Evolutionary conservation across 2,329 filamentous ascomycete species (phyloP), one percentile per base, ranked within the genome.

Genomic region (Tolypocladium tropicale): DNA sequence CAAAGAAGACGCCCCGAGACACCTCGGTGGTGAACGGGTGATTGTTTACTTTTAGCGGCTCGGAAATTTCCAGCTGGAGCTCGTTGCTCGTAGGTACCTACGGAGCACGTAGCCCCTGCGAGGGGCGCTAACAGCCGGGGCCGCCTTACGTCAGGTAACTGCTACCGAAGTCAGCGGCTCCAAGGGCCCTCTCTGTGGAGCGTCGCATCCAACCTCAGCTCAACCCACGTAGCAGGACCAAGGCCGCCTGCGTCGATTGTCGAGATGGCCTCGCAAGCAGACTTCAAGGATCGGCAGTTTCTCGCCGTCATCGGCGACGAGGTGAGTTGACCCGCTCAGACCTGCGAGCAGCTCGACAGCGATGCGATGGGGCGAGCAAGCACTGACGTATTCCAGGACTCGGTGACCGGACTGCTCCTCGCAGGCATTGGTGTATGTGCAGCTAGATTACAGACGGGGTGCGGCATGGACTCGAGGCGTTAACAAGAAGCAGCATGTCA

Each of bases 231-330:
- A 52, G 39, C 58, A 48, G 21, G 21, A 21, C 41, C 46, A 52
- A 49, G 36, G 48, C 30, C 18, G 46, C 50, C 53, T 30, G 34
- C 37, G 46, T 53, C n/a, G 28, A 30, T 18, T 49, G 54, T 58
- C 64, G 69, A 65, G 48, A 79, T 80, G 76, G 66, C 78, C 57
- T 75, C 76, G 51, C 76, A 81, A 64, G 75, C 78, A 61, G 81
- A 84, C 63, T 86, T 79, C 72, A 86, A 91, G 76, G 91, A 97
- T 75, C 84, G 94, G 67, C 88, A 99, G 75, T 96, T 99, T 70
- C 84, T 99, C 57, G 94, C 94, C 61, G 93, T 99, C 52, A 99
- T 99, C 69, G 94, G 94, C 54, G 94, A 99, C 73, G 94, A 99
- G 84, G 94, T 90, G 69, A 61, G 72, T 56, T 30, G 18, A 55